Evolutionary conservation across 2,329 filamentous ascomycete genomes (phyloP).

Genomic region (Cytospora paraplurivora): DNA sequence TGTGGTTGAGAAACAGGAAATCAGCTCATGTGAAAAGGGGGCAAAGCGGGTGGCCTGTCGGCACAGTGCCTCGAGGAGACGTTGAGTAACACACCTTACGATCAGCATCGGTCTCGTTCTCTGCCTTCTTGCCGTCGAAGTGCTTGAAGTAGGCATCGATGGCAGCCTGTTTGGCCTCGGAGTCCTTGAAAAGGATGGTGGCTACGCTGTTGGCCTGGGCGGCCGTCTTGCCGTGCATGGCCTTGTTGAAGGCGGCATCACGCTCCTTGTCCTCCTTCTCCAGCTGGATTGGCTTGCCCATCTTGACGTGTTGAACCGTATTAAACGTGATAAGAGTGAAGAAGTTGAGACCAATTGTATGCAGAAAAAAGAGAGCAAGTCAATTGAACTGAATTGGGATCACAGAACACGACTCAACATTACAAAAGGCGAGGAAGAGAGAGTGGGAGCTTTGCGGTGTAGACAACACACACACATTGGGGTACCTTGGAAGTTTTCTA

Average conservation of each 20-base stretch:
- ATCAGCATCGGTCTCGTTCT: slow-evolving; percentile 78
- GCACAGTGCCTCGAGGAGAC: neutral
- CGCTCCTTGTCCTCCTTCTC: slow-evolving; percentile 82
- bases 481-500: slow-evolving; percentile 22
- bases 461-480: neutral
- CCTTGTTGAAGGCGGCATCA: slow-evolving; percentile 90
- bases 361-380: neutral
- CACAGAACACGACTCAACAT: slow-evolving; percentile 3
- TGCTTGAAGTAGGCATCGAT: slow-evolving; percentile 86
- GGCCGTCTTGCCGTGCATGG: slow-evolving; percentile 75
- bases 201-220: slow-evolving; percentile 69
- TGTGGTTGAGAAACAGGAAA: slow-evolving; percentile 40
- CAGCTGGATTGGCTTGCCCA: slow-evolving; percentile 46
- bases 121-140: slow-evolving; percentile 74
- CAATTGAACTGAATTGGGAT: slow-evolving; percentile 15
- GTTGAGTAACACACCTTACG: slow-evolving; percentile 65
- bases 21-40: slow-evolving; percentile 26
- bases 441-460: slow-evolving; percentile 26
- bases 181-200: slow-evolving; percentile 85
- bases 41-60: neutral
- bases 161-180: slow-evolving; percentile 55
- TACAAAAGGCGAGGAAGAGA: neutral
- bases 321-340: slow-evolving; percentile 3
- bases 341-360: neutral
- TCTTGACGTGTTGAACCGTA: slow-evolving; percentile 25